Conservation (phyloP, 306 rosid species). For the Ceratonia siliqua region DNA sequence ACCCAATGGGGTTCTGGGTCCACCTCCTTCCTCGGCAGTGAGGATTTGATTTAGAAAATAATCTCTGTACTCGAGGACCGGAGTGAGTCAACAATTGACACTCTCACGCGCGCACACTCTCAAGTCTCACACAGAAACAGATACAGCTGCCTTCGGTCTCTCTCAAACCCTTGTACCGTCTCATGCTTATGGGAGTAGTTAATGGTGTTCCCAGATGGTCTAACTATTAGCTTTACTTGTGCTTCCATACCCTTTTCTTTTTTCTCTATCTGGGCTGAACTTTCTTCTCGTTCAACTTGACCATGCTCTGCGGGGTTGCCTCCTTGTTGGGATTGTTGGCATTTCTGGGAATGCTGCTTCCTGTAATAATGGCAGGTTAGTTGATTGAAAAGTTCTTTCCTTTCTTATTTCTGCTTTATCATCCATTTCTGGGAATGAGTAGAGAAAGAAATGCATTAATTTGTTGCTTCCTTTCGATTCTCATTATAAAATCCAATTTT, state of each 20-base stretch:
- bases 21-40: conserved; percentile 37
- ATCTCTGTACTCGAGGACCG: not conserved
- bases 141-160: not conserved
- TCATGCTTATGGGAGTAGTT: not conserved
- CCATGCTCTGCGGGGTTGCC: conserved; percentile 50
- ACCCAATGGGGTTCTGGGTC: conserved; percentile 10
- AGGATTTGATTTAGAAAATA: conserved; percentile 34
- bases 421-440: conserved; percentile 17
- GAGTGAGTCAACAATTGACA: not conserved
- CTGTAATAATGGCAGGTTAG: conserved; percentile 75
- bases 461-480: not conserved
- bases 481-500: conserved; percentile 1
- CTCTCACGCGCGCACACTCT: conserved; percentile 10
- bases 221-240: not conserved
- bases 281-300: conserved; percentile 32
- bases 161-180: conserved; percentile 23
- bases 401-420: conserved; percentile 30
- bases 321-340: conserved; percentile 56
- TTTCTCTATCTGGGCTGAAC: not conserved
- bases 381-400: conserved; percentile 40
- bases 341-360: conserved; percentile 65
- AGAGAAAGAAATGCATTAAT: conserved; percentile 30
- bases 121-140: not conserved
- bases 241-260: conserved; percentile 22
- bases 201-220: conserved; percentile 33